Conservation (phyloP, 305 asterid genomes). For the Petunia hybrid region DNA sequence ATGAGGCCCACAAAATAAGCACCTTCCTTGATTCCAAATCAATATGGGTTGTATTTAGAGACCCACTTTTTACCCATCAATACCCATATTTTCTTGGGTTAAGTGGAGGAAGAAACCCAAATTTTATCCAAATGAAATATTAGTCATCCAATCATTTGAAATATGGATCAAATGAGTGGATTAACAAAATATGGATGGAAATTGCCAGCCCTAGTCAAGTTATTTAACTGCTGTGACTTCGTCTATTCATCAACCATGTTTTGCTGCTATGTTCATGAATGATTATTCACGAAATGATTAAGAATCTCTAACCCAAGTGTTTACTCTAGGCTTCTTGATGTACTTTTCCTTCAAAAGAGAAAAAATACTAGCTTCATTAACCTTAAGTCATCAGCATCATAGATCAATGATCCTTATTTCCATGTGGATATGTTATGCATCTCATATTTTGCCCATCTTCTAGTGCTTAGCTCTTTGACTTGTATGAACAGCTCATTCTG, state of each 20-base stretch:
- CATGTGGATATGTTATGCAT: conserved; percentile 15
- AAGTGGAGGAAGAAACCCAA: no score
- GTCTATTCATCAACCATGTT: background rate
- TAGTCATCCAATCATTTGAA: no score
- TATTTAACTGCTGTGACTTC: no score
- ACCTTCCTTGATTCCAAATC: no score
- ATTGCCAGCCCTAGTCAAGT: no score
- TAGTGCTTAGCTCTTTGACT: background rate
- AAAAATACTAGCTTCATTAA: background rate
- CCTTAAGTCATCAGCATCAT: background rate
- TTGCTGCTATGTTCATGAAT: background rate
- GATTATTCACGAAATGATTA: background rate
- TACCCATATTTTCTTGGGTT: no score
- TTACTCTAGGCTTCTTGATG: background rate
- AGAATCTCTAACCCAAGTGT: background rate
- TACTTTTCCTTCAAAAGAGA: background rate
- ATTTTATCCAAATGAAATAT: no score
- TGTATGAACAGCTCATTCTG: conserved; percentile 78
- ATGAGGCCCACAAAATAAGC: no score
- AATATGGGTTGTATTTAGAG: no score
- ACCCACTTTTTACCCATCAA: no score
- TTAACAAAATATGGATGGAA: no score
- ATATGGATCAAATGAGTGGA: no score
- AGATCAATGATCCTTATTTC: background rate
- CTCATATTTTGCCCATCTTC: background rate